A percentile compares a stretch with the other conserved stretches of the same genome.
These are phyloP conservation scores for Xylaria sp. DNA, from an alignment of 2,329 filamentous ascomycete species.

Conservation along the genomic window DNA sequence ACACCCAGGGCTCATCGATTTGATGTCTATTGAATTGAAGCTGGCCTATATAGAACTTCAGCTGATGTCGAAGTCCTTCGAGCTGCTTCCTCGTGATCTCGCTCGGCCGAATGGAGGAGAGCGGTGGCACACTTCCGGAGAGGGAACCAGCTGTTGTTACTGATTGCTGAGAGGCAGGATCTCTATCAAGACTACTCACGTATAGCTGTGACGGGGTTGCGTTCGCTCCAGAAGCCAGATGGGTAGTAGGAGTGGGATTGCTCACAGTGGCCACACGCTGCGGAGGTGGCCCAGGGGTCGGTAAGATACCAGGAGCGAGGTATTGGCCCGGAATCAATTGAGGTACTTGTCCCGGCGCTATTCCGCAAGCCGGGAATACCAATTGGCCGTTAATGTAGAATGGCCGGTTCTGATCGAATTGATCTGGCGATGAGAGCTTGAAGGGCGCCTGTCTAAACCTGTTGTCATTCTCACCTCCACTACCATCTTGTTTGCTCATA, in stretches of 20 bases:
- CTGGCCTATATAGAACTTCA: conserved; percentile 64
- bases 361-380: conserved; percentile 44
- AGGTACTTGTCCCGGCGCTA: conserved; percentile 26
- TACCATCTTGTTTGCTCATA: conserved; percentile 27
- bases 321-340: conserved; percentile 33
- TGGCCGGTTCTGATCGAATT: conserved; percentile 53
- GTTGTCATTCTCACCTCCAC: conserved; percentile 33
- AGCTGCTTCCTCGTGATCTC: conserved; percentile 67
- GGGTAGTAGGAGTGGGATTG: conserved; percentile 1
- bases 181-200: conserved; percentile 1
- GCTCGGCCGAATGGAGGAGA: conserved; percentile 65
- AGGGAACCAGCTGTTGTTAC: conserved; percentile 24
- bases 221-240: background rate
- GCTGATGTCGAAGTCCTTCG: conserved; percentile 54
- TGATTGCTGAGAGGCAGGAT: background rate
- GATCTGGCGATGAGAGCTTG: conserved; percentile 49
- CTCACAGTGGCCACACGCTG: conserved; percentile 27
- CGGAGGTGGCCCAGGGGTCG: conserved; percentile 27
- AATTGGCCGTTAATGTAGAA: conserved; percentile 54
- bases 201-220: conserved; percentile 20
- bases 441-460: conserved; percentile 42
- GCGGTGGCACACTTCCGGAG: conserved; percentile 45
- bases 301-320: conserved; percentile 30
- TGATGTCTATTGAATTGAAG: conserved; percentile 67
- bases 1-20: conserved; percentile 53